These are phyloP conservation scores for Penicillium salamii DNA, from an alignment of 495 filamentous ascomycete species.

Conservation along the genomic window DNA sequence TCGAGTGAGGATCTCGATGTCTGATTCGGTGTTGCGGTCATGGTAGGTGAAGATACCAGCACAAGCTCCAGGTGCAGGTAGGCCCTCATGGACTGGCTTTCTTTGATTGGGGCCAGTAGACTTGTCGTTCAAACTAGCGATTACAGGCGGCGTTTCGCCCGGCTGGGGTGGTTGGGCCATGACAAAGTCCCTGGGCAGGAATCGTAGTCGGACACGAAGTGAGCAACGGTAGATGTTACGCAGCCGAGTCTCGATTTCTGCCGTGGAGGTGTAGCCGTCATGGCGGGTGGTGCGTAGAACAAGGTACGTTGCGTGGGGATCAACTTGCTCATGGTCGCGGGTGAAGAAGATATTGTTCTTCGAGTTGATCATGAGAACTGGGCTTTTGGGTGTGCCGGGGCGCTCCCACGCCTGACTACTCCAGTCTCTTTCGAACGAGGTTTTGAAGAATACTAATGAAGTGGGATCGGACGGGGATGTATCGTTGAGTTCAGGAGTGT, in stretches of 20 bases:
- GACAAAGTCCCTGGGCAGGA: conserved; percentile 21
- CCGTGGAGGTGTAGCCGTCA: conserved; percentile 54
- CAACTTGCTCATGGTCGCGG: conserved; percentile 13
- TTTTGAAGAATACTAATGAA: conserved; percentile 31
- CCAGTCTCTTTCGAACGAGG: conserved; percentile 52
- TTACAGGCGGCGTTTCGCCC: background rate
- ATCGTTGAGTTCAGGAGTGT: background rate
- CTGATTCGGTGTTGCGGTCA: conserved; percentile 63
- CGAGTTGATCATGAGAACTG: conserved; percentile 58
- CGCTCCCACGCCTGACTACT: conserved; percentile 57
- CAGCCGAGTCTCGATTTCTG: conserved; percentile 60
- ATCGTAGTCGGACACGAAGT: conserved; percentile 55
- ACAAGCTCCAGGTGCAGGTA: conserved; percentile 48
- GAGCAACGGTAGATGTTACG: conserved; percentile 57
- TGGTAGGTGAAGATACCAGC: conserved; percentile 71
- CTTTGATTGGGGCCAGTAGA: background rate
- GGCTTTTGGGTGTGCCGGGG: conserved; percentile 39
- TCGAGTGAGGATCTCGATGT: conserved; percentile 70
- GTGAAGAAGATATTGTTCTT: conserved; percentile 65
- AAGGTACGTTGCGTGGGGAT: conserved; percentile 48
- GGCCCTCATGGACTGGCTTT: conserved; percentile 2
- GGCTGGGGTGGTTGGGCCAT: conserved; percentile 10
- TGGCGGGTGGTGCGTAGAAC: conserved; percentile 60
- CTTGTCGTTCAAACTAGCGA: background rate
- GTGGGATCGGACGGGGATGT: conserved; percentile 3